These are phyloP conservation scores for Plantago coronopus DNA, from an alignment of 305 asterid genomes.

Conservation along the genomic window DNA sequence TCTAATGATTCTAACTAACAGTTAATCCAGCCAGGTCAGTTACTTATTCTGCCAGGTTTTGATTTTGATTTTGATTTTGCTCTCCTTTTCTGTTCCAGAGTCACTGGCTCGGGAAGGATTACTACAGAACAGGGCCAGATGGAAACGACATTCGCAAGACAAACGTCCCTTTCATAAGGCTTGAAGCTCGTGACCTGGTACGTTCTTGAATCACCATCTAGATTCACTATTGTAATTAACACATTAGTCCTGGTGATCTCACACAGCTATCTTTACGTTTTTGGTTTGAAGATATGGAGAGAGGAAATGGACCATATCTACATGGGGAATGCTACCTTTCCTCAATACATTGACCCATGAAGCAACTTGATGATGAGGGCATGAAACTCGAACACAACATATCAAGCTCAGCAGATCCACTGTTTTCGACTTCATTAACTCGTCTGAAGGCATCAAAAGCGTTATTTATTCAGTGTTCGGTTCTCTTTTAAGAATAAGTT, in stretches of 20 bases:
- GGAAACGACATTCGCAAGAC: slow-evolving; percentile 95
- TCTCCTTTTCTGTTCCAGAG: slow-evolving; percentile 36
- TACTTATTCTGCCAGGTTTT: background rate
- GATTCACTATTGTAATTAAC: slow-evolving; percentile 3
- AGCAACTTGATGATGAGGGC: background rate
- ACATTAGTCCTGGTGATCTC: slow-evolving; percentile 11
- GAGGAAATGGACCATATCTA: slow-evolving; percentile 90
- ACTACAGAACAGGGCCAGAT: slow-evolving; percentile 81
- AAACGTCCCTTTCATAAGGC: slow-evolving; percentile 90
- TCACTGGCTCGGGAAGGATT: slow-evolving; percentile 90
- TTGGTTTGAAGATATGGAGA: slow-evolving; percentile 70
- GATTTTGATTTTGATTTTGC: background rate
- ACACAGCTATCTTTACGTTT: slow-evolving; percentile 1
- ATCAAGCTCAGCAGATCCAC: background rate
- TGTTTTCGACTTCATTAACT: background rate
- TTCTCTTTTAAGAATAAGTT: too few relatives aligned
- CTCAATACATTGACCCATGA: slow-evolving; percentile 55
- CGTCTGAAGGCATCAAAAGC: background rate
- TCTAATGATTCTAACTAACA: too few relatives aligned
- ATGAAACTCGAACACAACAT: slow-evolving; percentile 1
- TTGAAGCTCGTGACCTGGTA: slow-evolving; percentile 95
- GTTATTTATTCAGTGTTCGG: too few relatives aligned
- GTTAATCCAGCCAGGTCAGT: background rate
- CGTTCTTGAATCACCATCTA: slow-evolving; percentile 13
- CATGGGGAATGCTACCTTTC: slow-evolving; percentile 61